phyloP scores from a whole-genome alignment of 2,329 filamentous ascomycete species.

The Grosmannia clavigera region DNA sequence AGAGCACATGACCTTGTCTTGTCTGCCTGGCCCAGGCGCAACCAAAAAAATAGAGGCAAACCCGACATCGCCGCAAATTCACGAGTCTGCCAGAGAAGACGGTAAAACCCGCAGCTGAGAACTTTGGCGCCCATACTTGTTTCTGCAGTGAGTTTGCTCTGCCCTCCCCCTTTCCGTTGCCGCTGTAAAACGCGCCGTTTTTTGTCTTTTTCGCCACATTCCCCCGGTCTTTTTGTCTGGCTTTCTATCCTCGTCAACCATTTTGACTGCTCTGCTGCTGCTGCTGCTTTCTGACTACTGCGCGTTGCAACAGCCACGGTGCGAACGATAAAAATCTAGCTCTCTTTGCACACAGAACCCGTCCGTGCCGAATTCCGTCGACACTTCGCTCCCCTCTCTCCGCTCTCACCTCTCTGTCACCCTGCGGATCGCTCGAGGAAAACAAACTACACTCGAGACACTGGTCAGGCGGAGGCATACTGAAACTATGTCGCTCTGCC shows the following conservation, averaged over 20 bases:
- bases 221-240: not conserved
- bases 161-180: not conserved
- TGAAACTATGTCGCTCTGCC: conserved; percentile 65
- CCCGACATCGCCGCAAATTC: not conserved
- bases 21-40: not conserved
- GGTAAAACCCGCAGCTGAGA: not conserved
- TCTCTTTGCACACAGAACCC: not conserved
- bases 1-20: conserved; percentile 1
- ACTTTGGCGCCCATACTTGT: not conserved
- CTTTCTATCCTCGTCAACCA: not conserved
- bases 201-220: too few species aligned
- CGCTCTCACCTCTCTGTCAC: not conserved
- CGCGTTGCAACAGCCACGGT: not conserved
- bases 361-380: not conserved
- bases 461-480: not conserved
- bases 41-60: not conserved
- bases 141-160: not conserved
- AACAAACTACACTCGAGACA: not conserved
- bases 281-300: not conserved
- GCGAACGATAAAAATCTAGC: not conserved
- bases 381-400: not conserved
- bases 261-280: not conserved
- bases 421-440: not conserved
- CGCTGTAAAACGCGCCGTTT: not conserved
- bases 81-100: not conserved